Base-by-base conservation (phyloP, 805 yeast species). In the Kluyveromyces starmeri region DNA sequence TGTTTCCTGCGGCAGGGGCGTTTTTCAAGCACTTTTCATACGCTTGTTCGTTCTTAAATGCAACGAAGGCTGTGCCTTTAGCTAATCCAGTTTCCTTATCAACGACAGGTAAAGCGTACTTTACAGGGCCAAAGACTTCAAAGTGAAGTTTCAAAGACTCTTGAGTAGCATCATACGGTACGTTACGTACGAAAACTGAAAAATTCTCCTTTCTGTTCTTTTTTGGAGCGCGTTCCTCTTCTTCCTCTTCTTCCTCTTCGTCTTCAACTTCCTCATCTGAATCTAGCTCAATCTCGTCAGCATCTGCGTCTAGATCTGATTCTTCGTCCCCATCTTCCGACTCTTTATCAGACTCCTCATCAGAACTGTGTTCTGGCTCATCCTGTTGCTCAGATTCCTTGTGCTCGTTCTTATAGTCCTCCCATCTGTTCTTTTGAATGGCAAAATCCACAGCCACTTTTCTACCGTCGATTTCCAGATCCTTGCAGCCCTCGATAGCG, bases 361-460 rank as follows among this genome's bases (percentile, higher is more conserved):
- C 65, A 0, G 55, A 66, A 3, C 61, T 68, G 4, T 58, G 67
- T 6, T 61, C 68, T 2, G 56, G 62, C 2, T 59, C 67, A 3
- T 54, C 61, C 3, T 53, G 61, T 15, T 55, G 64, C 16, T 59
- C 64, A 4, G 56, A 64, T 5, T 63, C 68, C 12, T 61, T 64
- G 7, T 65, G 63, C 7, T 61, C 65, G 28, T 69, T 67, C 47
- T 71, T 71, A 27, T 67, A 58, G 31, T 65, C 61, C 51, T 76
- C 76, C 95, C 96, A 92, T 51, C 77, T 78, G 22, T 75, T 68
- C 64, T 89, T 89, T 57, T 84, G 89, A 35, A 92, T 67, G 7
- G 98, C 96, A 58, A 80, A 81, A 69, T 83, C 96, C 15, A 92
- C 96, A 15, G 94, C 92, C 31, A 92, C 96, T 43, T 75, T 79